These are phyloP conservation scores for Leccinum imitatum DNA, from an alignment of 768 basidiomycete genomes.

Conservation along the genomic window DNA sequence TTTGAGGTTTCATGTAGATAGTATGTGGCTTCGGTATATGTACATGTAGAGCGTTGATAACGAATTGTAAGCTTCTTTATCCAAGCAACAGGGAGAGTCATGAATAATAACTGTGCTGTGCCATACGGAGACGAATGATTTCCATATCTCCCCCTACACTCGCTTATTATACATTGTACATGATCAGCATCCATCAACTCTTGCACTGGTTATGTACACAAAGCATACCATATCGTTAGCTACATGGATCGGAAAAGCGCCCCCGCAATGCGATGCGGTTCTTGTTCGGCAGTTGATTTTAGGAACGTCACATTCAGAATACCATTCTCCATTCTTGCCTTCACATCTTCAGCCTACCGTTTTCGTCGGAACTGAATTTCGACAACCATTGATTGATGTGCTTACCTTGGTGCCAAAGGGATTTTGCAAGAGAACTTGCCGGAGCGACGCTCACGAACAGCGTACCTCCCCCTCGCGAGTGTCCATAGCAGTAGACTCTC, in stretches of 20 bases:
- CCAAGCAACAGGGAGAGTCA: too few relatives aligned
- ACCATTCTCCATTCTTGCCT: constrained; percentile 44
- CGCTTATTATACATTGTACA: too few relatives aligned
- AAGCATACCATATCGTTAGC: too few relatives aligned
- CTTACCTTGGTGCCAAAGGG: constrained; percentile 46
- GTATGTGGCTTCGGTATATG: too few relatives aligned
- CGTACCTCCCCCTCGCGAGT: constrained; percentile 40
- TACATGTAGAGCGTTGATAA: not conserved
- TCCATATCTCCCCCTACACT: too few relatives aligned
- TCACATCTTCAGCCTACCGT: constrained; percentile 41
- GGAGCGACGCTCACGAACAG: constrained; percentile 42
- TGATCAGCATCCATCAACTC: constrained; percentile 9
- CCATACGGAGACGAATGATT: too few relatives aligned
- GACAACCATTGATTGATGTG: not conserved
- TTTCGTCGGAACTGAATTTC: not conserved
- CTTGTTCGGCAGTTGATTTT: too few relatives aligned
- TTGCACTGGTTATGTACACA: constrained; percentile 1
- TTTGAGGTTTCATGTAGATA: too few relatives aligned
- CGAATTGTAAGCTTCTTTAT: not conserved
- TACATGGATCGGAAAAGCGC: too few relatives aligned
- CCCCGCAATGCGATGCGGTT: constrained; percentile 28
- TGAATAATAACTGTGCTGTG: too few relatives aligned
- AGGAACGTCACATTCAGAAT: not conserved
- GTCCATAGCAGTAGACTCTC: constrained; percentile 36
- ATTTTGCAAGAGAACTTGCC: constrained; percentile 46